Evolutionary conservation across 2,329 filamentous ascomycete genomes (phyloP), one percentile per base, ranked within the genome.

Genomic region (Pyrenochaeta sp.): DNA sequence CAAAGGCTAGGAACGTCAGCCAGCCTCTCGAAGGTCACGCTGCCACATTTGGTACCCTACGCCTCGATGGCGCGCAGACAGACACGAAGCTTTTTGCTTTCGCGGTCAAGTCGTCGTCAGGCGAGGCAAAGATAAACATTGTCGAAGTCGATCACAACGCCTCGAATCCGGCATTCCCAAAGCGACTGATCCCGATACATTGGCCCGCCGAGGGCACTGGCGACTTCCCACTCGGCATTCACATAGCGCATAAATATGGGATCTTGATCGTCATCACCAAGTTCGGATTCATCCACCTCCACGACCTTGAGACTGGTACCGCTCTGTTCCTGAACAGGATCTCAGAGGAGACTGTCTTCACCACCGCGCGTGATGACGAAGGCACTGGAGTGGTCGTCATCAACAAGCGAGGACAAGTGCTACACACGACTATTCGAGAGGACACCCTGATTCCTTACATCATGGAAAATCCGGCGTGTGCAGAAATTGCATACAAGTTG

Each of bases 251-350:
- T 73, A 96, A 95, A 81, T 99, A 99, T 80, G 94, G 93, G 73
- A 89, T 99, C 75, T 90, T 99, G 73, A 97, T 97, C 80, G 88
- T 99, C 72, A 92, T 99, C 62, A 99, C 95, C 56, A 99, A 99
- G 80, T 99, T 97, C 74, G 95, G 95, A 52, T 99, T 98, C 81
- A 98, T 99, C 72, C 95, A 99, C 80, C 87, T 99, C 25, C 98
- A 99, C 81, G 96, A 99, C 74, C 88, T 99, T 56, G 96, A 99
- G 83, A 95, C 91, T 7, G 96, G 92, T 57, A 91, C 91, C 12
- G 96, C 92, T 77, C 95, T 99, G 76, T 99, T 97, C 86, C 96
- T 99, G 93, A 99, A 99, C 85, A 91, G 96, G 71, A 99, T 99
- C 73, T 99, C 95, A 34, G 97, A 93, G 83, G 95, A 99, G 77